A percentile compares a stretch with the other conserved stretches of the same genome.
These are phyloP conservation scores for Ascochyta pisi DNA, from an alignment of 2,329 filamentous ascomycete genomes.

Conservation along the genomic window DNA sequence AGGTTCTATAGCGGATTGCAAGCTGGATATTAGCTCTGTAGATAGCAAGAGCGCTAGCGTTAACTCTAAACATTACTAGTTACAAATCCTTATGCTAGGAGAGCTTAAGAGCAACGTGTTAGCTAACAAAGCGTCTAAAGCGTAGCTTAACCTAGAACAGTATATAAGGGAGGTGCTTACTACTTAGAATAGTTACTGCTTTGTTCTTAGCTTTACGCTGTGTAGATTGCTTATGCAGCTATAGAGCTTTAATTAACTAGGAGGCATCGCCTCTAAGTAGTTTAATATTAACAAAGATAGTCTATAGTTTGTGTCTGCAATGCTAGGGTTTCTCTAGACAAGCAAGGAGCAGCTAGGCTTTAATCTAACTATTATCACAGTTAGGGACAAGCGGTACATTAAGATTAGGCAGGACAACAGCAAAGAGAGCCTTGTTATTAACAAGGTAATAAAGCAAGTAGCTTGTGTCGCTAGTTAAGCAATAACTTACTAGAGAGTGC, in stretches of 20 bases:
- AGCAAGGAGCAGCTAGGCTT: constrained; percentile 53
- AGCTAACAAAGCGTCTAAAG: constrained; percentile 49
- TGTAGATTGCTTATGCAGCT: constrained; percentile 56
- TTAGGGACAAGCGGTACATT: constrained; percentile 47
- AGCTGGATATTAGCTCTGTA: constrained; percentile 25
- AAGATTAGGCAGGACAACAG: constrained; percentile 47
- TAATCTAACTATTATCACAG: constrained; percentile 52
- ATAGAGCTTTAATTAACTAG: constrained; percentile 57
- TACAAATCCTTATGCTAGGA: constrained; percentile 54
- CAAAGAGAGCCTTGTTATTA: constrained; percentile 26
- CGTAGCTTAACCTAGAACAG: constrained; percentile 48
- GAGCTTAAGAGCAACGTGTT: constrained; percentile 57
- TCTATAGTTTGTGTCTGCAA: constrained; percentile 49
- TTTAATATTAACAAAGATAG: constrained; percentile 58
- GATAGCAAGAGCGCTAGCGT: not conserved
- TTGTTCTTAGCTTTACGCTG: constrained; percentile 58
- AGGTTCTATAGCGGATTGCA: constrained; percentile 17
- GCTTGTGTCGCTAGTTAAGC: constrained; percentile 23
- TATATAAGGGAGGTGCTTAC: constrained; percentile 56
- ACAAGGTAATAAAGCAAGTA: constrained; percentile 23
- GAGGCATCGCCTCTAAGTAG: constrained; percentile 53
- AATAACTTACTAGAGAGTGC: constrained; percentile 24
- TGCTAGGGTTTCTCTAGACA: constrained; percentile 56
- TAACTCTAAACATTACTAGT: constrained; percentile 42
- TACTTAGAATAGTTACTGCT: constrained; percentile 38